A percentile compares a stretch with the other conserved stretches of the same genome.
These are phyloP conservation scores for Drechslerella coelobrocha DNA, from an alignment of 2,329 filamentous ascomycete species.

Conservation along the genomic window DNA sequence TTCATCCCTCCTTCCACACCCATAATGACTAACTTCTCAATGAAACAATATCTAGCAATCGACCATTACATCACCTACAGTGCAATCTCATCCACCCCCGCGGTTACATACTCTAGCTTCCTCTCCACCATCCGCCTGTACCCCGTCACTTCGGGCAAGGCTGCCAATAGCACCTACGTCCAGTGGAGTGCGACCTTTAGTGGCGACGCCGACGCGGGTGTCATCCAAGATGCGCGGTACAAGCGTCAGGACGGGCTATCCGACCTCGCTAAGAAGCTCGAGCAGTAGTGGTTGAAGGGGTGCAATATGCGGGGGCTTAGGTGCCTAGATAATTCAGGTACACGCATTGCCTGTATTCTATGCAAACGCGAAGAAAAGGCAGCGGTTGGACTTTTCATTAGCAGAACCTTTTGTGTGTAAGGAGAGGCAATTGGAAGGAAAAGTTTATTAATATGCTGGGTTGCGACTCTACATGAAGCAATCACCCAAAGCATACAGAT, in stretches of 20 bases:
- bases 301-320: not conserved
- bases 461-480: no score
- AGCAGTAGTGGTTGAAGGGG: slow-evolving; percentile 56
- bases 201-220: slow-evolving; percentile 72
- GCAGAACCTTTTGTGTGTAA: no score
- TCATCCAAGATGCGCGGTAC: slow-evolving; percentile 77
- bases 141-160: slow-evolving; percentile 70
- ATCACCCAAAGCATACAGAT: no score
- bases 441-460: no score
- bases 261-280: slow-evolving; percentile 67
- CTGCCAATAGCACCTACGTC: slow-evolving; percentile 71
- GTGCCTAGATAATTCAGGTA: slow-evolving; percentile 4
- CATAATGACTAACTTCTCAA: slow-evolving; percentile 1
- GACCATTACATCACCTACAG: slow-evolving; percentile 79
- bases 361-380: no score
- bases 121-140: slow-evolving; percentile 72
- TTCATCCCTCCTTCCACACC: not conserved
- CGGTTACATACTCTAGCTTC: slow-evolving; percentile 70
- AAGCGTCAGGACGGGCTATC: slow-evolving; percentile 75
- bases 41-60: slow-evolving; percentile 63
- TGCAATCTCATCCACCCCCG: slow-evolving; percentile 71
- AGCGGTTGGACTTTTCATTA: no score
- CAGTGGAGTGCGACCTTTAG: slow-evolving; percentile 75
- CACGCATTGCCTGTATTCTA: no score
- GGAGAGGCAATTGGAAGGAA: no score